phyloP scores from a whole-genome alignment of 2,329 filamentous ascomycete species.

The Fusarium multiceps region DNA sequence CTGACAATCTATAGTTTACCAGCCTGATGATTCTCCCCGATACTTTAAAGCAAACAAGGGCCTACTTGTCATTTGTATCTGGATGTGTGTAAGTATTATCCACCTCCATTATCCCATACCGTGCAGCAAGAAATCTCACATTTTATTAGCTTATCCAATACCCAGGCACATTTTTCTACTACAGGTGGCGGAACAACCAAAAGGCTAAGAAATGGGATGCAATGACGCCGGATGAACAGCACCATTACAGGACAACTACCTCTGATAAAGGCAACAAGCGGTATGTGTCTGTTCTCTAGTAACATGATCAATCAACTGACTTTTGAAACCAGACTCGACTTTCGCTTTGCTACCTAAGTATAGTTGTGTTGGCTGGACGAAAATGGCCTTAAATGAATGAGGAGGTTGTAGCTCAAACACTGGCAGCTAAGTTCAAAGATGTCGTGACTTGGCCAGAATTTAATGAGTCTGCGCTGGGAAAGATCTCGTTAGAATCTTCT shows the following conservation, averaged over 20 bases:
- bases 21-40: slow-evolving; percentile 50
- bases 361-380: not conserved
- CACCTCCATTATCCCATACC: fast-evolving
- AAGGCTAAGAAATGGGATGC: slow-evolving; percentile 54
- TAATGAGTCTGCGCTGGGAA: too few species aligned
- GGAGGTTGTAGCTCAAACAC: too few species aligned
- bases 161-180: slow-evolving; percentile 53
- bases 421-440: too few species aligned
- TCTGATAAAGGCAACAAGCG: slow-evolving; percentile 47
- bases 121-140: not conserved
- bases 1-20: slow-evolving; percentile 47
- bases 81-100: not conserved
- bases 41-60: slow-evolving; percentile 53
- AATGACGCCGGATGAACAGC: slow-evolving; percentile 55
- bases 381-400: fast-evolving
- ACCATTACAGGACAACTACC: slow-evolving; percentile 57
- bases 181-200: slow-evolving; percentile 52
- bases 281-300: not conserved
- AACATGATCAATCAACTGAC: fast-evolving
- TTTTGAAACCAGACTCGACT: not conserved
- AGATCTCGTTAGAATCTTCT: too few species aligned
- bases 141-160: slow-evolving; percentile 50
- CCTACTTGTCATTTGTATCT: slow-evolving; percentile 5
- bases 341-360: not conserved
- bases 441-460: too few species aligned